Evolutionary conservation across 2,329 filamentous ascomycete genomes (phyloP).

Genomic region (Waltergamsia citrina): DNA sequence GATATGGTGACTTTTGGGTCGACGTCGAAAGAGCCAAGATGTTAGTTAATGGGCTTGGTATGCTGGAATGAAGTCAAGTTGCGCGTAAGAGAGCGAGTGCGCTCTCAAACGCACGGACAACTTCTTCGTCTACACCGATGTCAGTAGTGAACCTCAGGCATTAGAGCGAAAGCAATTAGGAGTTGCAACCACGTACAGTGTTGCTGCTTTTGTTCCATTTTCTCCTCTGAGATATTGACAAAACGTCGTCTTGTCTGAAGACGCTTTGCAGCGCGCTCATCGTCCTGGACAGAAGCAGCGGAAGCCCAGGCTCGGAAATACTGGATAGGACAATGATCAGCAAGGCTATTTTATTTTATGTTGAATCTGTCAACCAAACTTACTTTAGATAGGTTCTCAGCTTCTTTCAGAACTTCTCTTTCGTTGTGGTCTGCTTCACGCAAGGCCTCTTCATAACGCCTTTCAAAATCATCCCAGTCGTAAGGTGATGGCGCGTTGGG

Average conservation of each 20-base stretch:
- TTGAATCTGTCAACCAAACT: conserved; percentile 4
- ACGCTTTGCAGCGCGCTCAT: conserved; percentile 67
- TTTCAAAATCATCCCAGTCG: conserved; percentile 71
- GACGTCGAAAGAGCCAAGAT: too few species aligned
- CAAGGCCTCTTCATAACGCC: conserved; percentile 58
- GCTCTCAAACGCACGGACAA: conserved; percentile 53
- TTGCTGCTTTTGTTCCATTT: conserved; percentile 62
- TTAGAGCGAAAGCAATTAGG: not conserved
- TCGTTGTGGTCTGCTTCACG: conserved; percentile 54
- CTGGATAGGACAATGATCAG: conserved; percentile 28
- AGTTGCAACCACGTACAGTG: conserved; percentile 54
- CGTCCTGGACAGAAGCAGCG: conserved; percentile 62
- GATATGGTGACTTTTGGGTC: too few species aligned
- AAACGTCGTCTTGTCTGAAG: conserved; percentile 71
- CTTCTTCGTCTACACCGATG: conserved; percentile 31
- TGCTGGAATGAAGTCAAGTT: conserved; percentile 17
- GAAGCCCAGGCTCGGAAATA: conserved; percentile 75
- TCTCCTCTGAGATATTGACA: conserved; percentile 65
- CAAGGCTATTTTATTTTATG: too few species aligned
- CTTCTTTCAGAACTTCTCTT: conserved; percentile 55
- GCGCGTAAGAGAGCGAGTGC: conserved; percentile 44
- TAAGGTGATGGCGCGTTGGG: conserved; percentile 46
- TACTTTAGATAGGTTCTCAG: conserved; percentile 57
- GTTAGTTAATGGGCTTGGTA: too few species aligned
- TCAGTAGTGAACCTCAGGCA: not conserved